These are phyloP conservation scores for Pleurostoma richardsiae DNA, from an alignment of 2,329 filamentous ascomycete genomes.

Conservation along the genomic window DNA sequence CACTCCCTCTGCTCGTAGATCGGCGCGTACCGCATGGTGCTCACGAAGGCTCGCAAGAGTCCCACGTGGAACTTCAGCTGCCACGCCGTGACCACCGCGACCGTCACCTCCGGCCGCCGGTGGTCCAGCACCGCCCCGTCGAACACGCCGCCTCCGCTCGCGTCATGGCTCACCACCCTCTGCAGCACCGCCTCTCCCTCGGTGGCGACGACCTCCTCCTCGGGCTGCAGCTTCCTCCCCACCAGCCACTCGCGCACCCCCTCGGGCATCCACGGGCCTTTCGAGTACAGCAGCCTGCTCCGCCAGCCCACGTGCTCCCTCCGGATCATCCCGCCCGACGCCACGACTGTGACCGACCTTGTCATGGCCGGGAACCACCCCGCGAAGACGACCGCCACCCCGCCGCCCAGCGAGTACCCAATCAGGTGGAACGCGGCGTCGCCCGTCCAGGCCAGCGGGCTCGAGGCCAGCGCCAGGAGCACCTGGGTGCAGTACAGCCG, in stretches of 20 bases:
- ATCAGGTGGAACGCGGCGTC: constrained; percentile 61
- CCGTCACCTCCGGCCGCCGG: constrained; percentile 44
- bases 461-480: constrained; percentile 60
- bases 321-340: constrained; percentile 64
- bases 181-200: constrained; percentile 7
- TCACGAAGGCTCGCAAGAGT: constrained; percentile 57
- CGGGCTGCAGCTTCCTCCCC: constrained; percentile 32
- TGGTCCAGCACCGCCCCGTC: constrained; percentile 47
- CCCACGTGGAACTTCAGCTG: constrained; percentile 50
- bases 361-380: constrained; percentile 62
- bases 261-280: constrained; percentile 48
- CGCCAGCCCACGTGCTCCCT: constrained; percentile 53
- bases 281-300: constrained; percentile 58
- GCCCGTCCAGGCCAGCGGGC: constrained; percentile 48
- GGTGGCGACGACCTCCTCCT: constrained; percentile 15
- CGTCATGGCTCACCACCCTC: constrained; percentile 25
- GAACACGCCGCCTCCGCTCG: constrained; percentile 30
- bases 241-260: constrained; percentile 43
- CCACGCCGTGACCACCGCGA: constrained; percentile 59
- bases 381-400: constrained; percentile 65
- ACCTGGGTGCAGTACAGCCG: constrained; percentile 63
- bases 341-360: constrained; percentile 59
- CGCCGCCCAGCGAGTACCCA: constrained; percentile 78
- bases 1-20: constrained; percentile 45
- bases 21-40: constrained; percentile 48